Percentiles rank a stretch among this genome's conserved stretches.
Evolutionary conservation across 1,139 yeast genomes (phyloP).

Genomic region (Pneumocystis sp.): DNA sequence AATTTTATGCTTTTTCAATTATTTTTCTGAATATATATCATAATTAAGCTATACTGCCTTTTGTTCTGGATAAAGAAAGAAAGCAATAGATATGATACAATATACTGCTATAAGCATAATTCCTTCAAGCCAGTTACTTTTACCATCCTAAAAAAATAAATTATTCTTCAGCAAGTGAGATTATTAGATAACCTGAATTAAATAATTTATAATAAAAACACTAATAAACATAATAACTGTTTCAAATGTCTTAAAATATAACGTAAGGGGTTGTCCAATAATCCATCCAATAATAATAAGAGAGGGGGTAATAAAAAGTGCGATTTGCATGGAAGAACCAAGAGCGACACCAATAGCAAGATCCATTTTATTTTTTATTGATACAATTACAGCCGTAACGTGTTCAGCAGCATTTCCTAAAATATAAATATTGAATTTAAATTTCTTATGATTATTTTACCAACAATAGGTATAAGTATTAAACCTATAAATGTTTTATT

Average conservation of each 20-base stretch:
- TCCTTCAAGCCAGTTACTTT: conserved; percentile 94
- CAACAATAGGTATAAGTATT: conserved; percentile 78
- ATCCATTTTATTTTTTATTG: conserved; percentile 93
- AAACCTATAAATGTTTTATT: conserved; percentile 92
- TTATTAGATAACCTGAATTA: conserved; percentile 28
- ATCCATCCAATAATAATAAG: conserved; percentile 87
- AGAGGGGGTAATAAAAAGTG: conserved; percentile 86
- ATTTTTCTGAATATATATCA: neutral
- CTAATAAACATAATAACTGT: conserved; percentile 80
- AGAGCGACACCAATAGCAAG: conserved; percentile 93
- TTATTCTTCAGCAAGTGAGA: neutral
- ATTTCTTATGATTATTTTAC: neutral
- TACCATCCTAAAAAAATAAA: conserved; percentile 50
- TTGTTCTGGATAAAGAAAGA: conserved; percentile 59
- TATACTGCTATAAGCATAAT: conserved; percentile 80
- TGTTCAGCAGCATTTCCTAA: conserved; percentile 94
- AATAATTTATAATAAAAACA: conserved; percentile 73
- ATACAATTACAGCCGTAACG: conserved; percentile 88
- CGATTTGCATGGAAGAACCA: conserved; percentile 93
- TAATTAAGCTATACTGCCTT: neutral
- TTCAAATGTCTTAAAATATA: conserved; percentile 84
- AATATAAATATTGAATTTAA: neutral
- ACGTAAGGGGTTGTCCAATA: conserved; percentile 79
- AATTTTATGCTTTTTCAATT: neutral
- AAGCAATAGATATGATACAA: conserved; percentile 71